Conservation (phyloP, 1,139 yeast species). For the Yamadazyma trypodendri region DNA sequence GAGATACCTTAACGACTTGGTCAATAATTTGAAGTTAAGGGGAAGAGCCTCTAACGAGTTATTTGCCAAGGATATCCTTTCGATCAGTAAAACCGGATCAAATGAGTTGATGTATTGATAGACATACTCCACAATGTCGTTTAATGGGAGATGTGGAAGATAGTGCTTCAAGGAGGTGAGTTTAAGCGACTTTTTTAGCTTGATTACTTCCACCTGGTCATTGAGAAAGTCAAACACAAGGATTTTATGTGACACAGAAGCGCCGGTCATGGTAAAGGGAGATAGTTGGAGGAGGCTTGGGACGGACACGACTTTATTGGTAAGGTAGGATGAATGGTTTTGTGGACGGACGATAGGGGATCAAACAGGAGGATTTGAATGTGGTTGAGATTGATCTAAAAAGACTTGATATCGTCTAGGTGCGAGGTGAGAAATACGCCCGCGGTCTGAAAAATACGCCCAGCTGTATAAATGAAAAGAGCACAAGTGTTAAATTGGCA, state of each 20-base stretch:
- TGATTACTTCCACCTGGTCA: conserved; percentile 27
- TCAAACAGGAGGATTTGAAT: no score
- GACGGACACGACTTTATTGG: not conserved
- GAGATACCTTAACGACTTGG: conserved; percentile 52
- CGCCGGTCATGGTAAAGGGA: conserved; percentile 1
- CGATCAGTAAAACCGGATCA: conserved; percentile 41
- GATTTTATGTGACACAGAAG: conserved; percentile 2
- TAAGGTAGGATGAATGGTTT: not conserved
- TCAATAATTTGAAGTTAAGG: conserved; percentile 41
- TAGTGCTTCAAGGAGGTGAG: conserved; percentile 16
- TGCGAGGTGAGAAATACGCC: not conserved
- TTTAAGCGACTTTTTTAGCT: conserved; percentile 22
- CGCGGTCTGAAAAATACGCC: not conserved
- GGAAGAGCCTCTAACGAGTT: conserved; percentile 53
- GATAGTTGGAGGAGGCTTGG: not conserved
- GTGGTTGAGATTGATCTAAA: no score
- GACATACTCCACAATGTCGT: conserved; percentile 26
- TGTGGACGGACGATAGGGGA: not conserved
- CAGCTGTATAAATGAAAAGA: no score
- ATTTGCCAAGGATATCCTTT: conserved; percentile 53
- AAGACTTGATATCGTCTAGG: not conserved
- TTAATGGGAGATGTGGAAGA: conserved; percentile 11
- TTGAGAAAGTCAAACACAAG: conserved; percentile 18
- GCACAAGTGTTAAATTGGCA: not conserved
- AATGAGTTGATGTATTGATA: conserved; percentile 25